Percentiles rank a stretch among this genome's conserved stretches.
Evolutionary conservation across 352 stramenopile genomes (phyloP).

Genomic region (Phytophthora citricola): DNA sequence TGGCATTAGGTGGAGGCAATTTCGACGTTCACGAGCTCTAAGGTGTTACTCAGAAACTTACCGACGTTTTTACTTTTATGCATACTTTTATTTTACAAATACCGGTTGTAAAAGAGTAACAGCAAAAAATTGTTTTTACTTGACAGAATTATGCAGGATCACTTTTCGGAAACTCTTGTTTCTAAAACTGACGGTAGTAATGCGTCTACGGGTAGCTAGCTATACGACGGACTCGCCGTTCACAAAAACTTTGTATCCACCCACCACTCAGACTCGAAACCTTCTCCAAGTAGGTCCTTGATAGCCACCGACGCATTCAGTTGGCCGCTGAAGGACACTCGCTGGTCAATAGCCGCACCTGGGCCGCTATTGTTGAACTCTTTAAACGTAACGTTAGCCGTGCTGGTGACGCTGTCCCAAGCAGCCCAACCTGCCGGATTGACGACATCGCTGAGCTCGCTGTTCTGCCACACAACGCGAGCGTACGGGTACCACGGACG

Average conservation of each 20-base stretch:
- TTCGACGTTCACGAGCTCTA: constrained; percentile 1
- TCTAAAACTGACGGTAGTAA: too few species aligned
- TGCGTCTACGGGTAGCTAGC: too few species aligned
- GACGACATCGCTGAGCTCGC: constrained; percentile 7
- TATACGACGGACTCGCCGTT: background rate
- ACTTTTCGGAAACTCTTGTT: too few species aligned
- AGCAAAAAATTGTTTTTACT: background rate
- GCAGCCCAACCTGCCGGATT: constrained; percentile 1
- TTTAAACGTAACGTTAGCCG: constrained; percentile 13
- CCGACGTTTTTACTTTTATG: background rate
- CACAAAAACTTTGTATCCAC: background rate
- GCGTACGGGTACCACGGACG: constrained; percentile 9
- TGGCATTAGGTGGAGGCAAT: background rate
- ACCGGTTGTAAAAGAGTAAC: background rate
- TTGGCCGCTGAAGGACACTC: constrained; percentile 4
- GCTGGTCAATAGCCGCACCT: constrained; percentile 1
- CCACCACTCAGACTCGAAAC: background rate
- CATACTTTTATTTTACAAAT: too few species aligned
- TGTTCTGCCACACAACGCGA: constrained; percentile 14
- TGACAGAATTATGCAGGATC: too few species aligned
- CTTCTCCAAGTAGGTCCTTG: constrained; percentile 2
- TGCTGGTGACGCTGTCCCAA: constrained; percentile 2
- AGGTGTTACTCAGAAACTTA: background rate
- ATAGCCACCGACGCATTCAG: constrained; percentile 4
- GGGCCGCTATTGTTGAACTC: constrained; percentile 15